phyloP scores from a whole-genome alignment of 73 alveolate genomes.

The Paraurostyla sp. region DNA sequence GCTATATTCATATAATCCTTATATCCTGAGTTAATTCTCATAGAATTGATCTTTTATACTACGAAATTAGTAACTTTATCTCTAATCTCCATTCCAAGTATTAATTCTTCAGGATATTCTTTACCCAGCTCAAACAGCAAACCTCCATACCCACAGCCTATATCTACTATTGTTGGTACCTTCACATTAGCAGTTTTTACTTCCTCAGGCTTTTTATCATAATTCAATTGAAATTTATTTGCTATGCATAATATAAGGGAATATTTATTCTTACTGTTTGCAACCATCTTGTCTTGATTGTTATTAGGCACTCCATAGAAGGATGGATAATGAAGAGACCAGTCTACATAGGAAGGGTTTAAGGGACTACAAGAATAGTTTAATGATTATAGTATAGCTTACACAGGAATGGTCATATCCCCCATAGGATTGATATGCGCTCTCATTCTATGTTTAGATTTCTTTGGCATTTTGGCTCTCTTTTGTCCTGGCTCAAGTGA shows the following conservation, averaged over 20 bases:
- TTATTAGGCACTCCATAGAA: conserved; percentile 81
- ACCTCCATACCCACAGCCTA: conserved; percentile 99
- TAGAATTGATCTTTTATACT: conserved; percentile 94
- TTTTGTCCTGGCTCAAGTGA: conserved; percentile 21
- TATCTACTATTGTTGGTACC: conserved; percentile 81
- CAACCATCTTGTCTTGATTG: conserved; percentile 75
- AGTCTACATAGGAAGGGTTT: conserved; percentile 90
- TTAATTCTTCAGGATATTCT: conserved; percentile 83
- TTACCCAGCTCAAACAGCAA: conserved; percentile 89
- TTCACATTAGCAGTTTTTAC: conserved; percentile 42
- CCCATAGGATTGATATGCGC: conserved; percentile 98
- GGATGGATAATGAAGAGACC: conserved; percentile 93
- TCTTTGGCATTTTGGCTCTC: conserved; percentile 93
- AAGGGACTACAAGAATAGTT: conserved; percentile 78
- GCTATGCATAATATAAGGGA: conserved; percentile 37
- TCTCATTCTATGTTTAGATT: conserved; percentile 96
- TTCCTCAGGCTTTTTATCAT: conserved; percentile 34
- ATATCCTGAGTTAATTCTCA: conserved; percentile 88
- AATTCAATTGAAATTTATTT: conserved; percentile 55
- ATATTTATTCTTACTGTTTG: conserved; percentile 52
- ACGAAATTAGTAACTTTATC: conserved; percentile 97
- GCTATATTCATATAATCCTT: conserved; percentile 88
- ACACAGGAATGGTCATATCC: conserved; percentile 89
- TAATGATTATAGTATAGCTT: neutral
- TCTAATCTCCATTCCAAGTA: conserved; percentile 98